Evolutionary conservation across 2,329 filamentous ascomycete genomes (phyloP).

Genomic region (Phoma sp.): DNA sequence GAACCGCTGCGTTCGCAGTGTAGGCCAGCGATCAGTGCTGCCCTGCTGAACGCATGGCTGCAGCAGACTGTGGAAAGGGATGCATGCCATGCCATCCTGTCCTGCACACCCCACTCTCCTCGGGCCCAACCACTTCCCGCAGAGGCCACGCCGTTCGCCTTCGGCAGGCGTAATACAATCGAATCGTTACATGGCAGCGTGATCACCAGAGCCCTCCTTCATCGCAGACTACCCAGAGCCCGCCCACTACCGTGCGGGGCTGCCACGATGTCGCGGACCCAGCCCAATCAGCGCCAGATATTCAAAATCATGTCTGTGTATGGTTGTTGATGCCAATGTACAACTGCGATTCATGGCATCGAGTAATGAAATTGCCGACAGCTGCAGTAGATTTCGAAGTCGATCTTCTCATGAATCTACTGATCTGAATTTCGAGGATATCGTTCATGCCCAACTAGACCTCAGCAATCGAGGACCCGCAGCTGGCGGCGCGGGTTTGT

Average conservation of each 20-base stretch:
- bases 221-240: conserved; percentile 10
- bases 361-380: neutral
- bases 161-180: conserved; percentile 20
- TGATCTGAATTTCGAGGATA: neutral
- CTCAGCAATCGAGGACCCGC: conserved; percentile 5
- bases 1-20: conserved; percentile 29
- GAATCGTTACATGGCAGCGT: conserved; percentile 24
- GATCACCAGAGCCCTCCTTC: conserved; percentile 25
- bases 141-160: conserved; percentile 17
- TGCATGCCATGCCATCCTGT: conserved; percentile 26
- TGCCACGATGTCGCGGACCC: conserved; percentile 1
- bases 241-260: conserved; percentile 21
- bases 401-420: neutral
- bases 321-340: neutral
- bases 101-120: conserved; percentile 31
- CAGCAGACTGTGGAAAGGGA: conserved; percentile 25
- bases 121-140: conserved; percentile 19
- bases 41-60: conserved; percentile 25
- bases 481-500: conserved; percentile 28
- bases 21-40: conserved; percentile 12
- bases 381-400: neutral
- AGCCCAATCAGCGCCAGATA: neutral
- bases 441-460: conserved; percentile 1
- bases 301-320: neutral
- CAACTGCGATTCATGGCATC: neutral